Evolutionary conservation across 805 yeast species (phyloP).

Genomic region (Metschnikowia kunwiensis): DNA sequence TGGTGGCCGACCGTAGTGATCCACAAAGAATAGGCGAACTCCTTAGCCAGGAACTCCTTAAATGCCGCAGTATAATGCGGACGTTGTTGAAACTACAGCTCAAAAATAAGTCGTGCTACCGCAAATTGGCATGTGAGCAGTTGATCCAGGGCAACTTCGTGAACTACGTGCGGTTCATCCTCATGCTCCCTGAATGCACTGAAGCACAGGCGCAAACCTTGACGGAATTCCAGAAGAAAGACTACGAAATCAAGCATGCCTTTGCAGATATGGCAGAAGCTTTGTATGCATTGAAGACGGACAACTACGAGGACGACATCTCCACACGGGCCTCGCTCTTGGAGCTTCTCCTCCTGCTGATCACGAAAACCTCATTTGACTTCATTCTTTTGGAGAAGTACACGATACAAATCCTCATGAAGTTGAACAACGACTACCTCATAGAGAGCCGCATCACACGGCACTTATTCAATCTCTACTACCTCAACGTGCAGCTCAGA

Average conservation of each 20-base stretch:
- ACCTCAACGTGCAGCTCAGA: slow-evolving; percentile 15
- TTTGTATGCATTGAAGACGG: slow-evolving; percentile 26
- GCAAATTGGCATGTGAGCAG: slow-evolving; percentile 26
- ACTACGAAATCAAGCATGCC: slow-evolving; percentile 28
- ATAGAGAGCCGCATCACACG: slow-evolving; percentile 26
- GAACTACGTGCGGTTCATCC: slow-evolving; percentile 34
- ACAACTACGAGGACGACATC: slow-evolving; percentile 26
- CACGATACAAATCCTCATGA: slow-evolving; percentile 34
- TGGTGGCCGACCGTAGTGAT: slow-evolving; percentile 6
- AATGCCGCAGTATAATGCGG: slow-evolving; percentile 25
- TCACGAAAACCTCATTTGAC: slow-evolving; percentile 37
- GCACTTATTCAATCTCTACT: slow-evolving; percentile 24
- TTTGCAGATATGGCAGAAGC: slow-evolving; percentile 28
- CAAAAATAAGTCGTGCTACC: slow-evolving; percentile 1
- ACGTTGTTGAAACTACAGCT: slow-evolving; percentile 5
- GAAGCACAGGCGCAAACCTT: slow-evolving; percentile 16
- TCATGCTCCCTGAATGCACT: slow-evolving; percentile 27
- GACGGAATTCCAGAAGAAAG: slow-evolving; percentile 22
- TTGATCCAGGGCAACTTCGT: slow-evolving; percentile 37
- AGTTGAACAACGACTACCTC: slow-evolving; percentile 31
- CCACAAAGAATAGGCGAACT: slow-evolving; percentile 25
- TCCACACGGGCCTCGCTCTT: slow-evolving; percentile 14
- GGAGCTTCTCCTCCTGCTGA: slow-evolving; percentile 27
- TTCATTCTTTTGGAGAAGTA: slow-evolving; percentile 39
- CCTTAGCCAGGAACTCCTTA: slow-evolving; percentile 29